phyloP scores from a whole-genome alignment of 1,284 basidiomycete genomes.

The Trichosporon inkin region DNA sequence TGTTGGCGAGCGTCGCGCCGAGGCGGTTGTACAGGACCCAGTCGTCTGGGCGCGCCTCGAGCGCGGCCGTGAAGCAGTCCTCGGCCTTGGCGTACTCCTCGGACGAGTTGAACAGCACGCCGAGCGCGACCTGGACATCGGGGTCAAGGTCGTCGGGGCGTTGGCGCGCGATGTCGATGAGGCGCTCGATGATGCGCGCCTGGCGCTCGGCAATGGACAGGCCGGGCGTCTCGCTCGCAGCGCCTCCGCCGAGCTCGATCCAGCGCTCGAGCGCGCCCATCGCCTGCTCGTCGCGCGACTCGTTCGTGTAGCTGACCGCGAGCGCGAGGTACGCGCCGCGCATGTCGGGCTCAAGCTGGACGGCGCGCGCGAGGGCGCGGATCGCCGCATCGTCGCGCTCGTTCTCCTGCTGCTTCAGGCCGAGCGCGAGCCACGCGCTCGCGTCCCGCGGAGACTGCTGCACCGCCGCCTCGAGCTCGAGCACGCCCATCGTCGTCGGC shows the following conservation, averaged over 20 bases:
- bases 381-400: constrained; percentile 91
- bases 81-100: constrained; percentile 91
- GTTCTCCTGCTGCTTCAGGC: constrained; percentile 97
- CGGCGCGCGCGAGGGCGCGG: constrained; percentile 73
- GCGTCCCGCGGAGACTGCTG: constrained; percentile 71
- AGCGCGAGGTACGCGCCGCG: constrained; percentile 85
- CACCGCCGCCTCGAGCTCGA: constrained; percentile 86
- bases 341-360: constrained; percentile 72
- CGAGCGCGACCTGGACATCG: constrained; percentile 92
- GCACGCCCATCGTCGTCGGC: constrained; percentile 56
- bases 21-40: constrained; percentile 95
- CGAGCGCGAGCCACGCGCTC: constrained; percentile 81
- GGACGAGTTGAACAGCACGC: constrained; percentile 84
- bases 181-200: constrained; percentile 38
- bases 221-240: constrained; percentile 11
- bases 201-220: constrained; percentile 26
- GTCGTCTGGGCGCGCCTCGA: constrained; percentile 84
- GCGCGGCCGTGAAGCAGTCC: constrained; percentile 88
- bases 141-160: constrained; percentile 66
- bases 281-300: constrained; percentile 67
- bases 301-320: constrained; percentile 89
- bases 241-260: constrained; percentile 54
- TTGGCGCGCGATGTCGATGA: constrained; percentile 50
- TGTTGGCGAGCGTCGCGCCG: constrained; percentile 93
- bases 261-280: constrained; percentile 78